These are phyloP conservation scores for Pharnaceum exiguum DNA, from an alignment of 148 eudicot genomes.

Conservation along the genomic window DNA sequence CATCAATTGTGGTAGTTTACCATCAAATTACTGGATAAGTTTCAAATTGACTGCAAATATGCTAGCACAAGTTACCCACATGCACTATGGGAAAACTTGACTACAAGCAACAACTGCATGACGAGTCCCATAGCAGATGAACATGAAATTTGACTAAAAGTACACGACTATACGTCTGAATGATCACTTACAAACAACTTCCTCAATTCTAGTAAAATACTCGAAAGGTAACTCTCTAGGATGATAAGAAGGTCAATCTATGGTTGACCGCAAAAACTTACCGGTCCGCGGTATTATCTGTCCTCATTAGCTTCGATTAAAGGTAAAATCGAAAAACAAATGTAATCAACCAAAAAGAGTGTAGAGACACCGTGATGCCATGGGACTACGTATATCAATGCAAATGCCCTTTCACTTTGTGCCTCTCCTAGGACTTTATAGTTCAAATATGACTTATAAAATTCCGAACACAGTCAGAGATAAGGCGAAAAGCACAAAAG, in stretches of 20 bases:
- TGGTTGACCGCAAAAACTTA: background rate
- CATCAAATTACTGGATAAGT: too few species aligned
- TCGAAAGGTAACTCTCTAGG: background rate
- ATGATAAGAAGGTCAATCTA: constrained; percentile 1
- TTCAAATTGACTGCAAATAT: too few species aligned
- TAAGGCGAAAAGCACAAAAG: constrained; percentile 2
- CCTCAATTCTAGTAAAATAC: background rate
- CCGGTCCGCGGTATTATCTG: background rate
- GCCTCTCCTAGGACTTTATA: constrained; percentile 3
- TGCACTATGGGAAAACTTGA: too few species aligned
- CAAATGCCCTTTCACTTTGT: constrained; percentile 18
- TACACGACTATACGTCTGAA: too few species aligned
- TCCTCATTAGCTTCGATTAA: constrained; percentile 1
- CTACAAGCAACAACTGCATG: too few species aligned
- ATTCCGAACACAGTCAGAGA: constrained; percentile 13
- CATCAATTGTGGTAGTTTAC: too few species aligned
- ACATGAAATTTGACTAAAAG: too few species aligned
- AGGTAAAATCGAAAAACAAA: background rate
- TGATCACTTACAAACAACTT: too few species aligned
- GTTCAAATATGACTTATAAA: background rate
- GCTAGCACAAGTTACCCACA: too few species aligned
- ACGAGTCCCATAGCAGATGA: too few species aligned
- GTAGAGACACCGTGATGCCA: constrained; percentile 37
- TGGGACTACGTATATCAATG: constrained; percentile 39
- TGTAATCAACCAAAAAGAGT: background rate